phyloP scores from a whole-genome alignment of 305 asterid species.

The Plantago rigida region DNA sequence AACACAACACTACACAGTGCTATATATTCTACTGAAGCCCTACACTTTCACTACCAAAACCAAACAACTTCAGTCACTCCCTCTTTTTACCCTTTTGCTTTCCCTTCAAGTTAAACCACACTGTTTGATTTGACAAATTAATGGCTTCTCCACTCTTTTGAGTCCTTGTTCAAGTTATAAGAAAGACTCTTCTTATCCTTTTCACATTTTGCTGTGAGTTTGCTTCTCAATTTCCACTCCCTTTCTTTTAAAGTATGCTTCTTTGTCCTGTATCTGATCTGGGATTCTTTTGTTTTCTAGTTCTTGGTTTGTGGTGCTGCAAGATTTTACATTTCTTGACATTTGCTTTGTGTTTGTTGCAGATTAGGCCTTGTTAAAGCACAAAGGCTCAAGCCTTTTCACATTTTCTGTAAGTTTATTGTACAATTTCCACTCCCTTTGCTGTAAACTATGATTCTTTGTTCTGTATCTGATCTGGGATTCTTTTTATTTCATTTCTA shows the following conservation, averaged over 20 bases:
- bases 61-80: constrained; percentile 3
- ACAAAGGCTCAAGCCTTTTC: background rate
- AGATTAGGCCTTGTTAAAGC: background rate
- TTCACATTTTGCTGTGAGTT: background rate
- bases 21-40: constrained; percentile 31
- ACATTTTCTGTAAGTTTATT: background rate
- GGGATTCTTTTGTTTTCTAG: constrained; percentile 21
- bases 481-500: constrained; percentile 19
- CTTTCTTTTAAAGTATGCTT: background rate
- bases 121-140: constrained; percentile 24
- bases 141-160: constrained; percentile 15
- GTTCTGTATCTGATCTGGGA: constrained; percentile 24
- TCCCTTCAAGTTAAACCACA: constrained; percentile 29
- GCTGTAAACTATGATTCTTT: background rate
- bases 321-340: background rate
- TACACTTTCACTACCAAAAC: constrained; percentile 19
- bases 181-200: background rate
- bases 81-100: constrained; percentile 25
- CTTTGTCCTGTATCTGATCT: constrained; percentile 20
- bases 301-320: constrained; percentile 8
- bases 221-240: constrained; percentile 12
- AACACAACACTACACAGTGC: constrained; percentile 17
- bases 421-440: constrained; percentile 13
- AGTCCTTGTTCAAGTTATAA: background rate
- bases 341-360: background rate